Conservation (phyloP, 1,284 basidiomycete species). For the Bondarzewia mesenterica region DNA sequence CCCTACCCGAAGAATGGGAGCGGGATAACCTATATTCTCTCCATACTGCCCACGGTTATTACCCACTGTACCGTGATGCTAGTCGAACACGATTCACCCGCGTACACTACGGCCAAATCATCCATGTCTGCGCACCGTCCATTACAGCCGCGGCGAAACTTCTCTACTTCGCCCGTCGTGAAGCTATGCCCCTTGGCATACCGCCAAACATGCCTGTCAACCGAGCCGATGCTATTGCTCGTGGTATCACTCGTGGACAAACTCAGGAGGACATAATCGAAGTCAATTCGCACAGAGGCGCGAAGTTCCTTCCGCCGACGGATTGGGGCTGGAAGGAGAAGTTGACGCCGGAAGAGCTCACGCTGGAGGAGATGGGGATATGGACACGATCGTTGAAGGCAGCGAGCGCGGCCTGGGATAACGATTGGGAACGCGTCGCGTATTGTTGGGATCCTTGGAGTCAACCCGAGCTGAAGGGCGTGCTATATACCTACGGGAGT, state of each 20-base stretch:
- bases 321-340: constrained; percentile 34
- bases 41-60: constrained; percentile 43
- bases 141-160: constrained; percentile 52
- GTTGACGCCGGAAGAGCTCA: constrained; percentile 18
- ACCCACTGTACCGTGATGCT: constrained; percentile 43
- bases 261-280: constrained; percentile 56
- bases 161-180: constrained; percentile 51
- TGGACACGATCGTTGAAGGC: constrained; percentile 20
- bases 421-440: constrained; percentile 48
- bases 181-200: constrained; percentile 36
- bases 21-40: constrained; percentile 29
- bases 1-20: constrained; percentile 25
- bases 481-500: constrained; percentile 40
- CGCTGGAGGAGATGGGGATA: constrained; percentile 20
- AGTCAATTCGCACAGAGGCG: constrained; percentile 37
- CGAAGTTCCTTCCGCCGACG: constrained; percentile 21
- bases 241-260: constrained; percentile 25
- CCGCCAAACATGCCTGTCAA: constrained; percentile 38
- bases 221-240: constrained; percentile 31
- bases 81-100: constrained; percentile 17
- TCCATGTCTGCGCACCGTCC: constrained; percentile 37
- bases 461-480: constrained; percentile 30
- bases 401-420: constrained; percentile 42
- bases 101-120: constrained; percentile 32
- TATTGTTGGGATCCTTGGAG: constrained; percentile 39